A percentile compares a stretch with the other conserved stretches of the same genome.
Conservation (phyloP, 495 filamentous ascomycete species). For the Daldinia bambusicola region DNA sequence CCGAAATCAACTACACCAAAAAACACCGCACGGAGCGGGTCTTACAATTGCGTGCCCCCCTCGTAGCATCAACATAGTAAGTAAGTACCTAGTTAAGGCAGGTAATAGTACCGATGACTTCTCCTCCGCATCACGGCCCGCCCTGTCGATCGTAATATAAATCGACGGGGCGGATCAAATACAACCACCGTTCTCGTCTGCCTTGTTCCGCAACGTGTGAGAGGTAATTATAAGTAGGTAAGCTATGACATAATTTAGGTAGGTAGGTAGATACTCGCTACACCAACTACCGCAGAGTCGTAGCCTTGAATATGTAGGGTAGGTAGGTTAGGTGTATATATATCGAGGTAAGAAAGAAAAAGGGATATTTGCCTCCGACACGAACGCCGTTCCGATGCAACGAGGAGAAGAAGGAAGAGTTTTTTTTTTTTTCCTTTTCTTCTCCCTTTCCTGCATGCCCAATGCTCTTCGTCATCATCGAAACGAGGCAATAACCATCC, state of each 20-base stretch:
- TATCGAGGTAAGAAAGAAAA: not conserved
- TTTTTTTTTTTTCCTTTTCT: too few relatives aligned
- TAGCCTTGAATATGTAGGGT: not conserved
- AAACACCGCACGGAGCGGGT: slow-evolving; percentile 1
- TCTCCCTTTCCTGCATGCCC: not conserved
- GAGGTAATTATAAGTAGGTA: too few relatives aligned
- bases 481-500: slow-evolving; percentile 6
- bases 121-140: not conserved
- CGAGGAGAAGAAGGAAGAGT: not conserved
- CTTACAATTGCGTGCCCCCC: slow-evolving; percentile 1
- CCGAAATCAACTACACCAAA: slow-evolving; percentile 16
- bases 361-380: slow-evolving; percentile 3
- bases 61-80: slow-evolving; percentile 13
- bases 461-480: slow-evolving; percentile 22
- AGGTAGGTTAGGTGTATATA: too few relatives aligned
- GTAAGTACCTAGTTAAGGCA: not conserved
- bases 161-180: too few relatives aligned
- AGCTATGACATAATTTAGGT: too few relatives aligned
- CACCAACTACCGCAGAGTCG: not conserved
- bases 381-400: slow-evolving; percentile 38
- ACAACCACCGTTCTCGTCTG: not conserved
- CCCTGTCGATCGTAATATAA: not conserved
- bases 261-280: not conserved
- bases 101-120: too few relatives aligned
- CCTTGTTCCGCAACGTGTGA: not conserved